Percentiles rank a stretch among this genome's conserved stretches.
phyloP scores from a whole-genome alignment of 768 basidiomycete genomes.

The Leccinum broughii region DNA sequence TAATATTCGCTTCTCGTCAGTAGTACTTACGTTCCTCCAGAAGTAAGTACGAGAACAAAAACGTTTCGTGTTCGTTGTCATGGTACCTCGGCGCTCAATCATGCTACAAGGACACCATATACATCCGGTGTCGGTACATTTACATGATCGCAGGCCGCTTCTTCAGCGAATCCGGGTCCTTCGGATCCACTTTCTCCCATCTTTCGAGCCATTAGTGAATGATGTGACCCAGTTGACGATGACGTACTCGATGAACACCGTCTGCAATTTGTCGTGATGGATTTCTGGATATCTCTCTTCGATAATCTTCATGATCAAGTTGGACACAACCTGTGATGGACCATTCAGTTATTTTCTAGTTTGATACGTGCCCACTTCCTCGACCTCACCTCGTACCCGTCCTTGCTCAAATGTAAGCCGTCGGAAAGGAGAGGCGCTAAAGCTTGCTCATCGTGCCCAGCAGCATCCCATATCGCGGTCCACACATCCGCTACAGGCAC shows the following conservation, averaged over 20 bases:
- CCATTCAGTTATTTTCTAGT: conserved; percentile 4
- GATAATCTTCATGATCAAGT: conserved; percentile 60
- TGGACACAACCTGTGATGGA: conserved; percentile 60
- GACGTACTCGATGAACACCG: conserved; percentile 62
- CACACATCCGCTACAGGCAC: conserved; percentile 76
- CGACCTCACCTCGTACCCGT: conserved; percentile 66
- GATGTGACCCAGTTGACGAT: not conserved
- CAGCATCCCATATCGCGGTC: conserved; percentile 69
- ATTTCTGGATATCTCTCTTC: conserved; percentile 62
- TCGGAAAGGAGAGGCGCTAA: conserved; percentile 61
- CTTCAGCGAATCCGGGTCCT: conserved; percentile 24
- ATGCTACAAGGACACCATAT: not conserved
- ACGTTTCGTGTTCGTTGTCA: conserved; percentile 8
- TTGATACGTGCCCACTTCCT: not conserved
- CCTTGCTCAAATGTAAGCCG: conserved; percentile 78
- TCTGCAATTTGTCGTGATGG: conserved; percentile 58
- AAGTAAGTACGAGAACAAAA: conserved; percentile 12
- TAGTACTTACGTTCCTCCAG: not conserved
- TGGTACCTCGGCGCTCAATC: conserved; percentile 4
- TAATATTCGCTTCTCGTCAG: not conserved
- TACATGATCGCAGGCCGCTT: conserved; percentile 21
- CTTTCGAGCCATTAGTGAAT: conserved; percentile 16
- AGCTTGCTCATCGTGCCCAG: conserved; percentile 57
- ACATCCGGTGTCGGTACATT: not conserved
- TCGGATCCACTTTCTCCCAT: conserved; percentile 25